phyloP scores from a whole-genome alignment of 352 stramenopile genomes.

The Phytophthora sansomeana region DNA sequence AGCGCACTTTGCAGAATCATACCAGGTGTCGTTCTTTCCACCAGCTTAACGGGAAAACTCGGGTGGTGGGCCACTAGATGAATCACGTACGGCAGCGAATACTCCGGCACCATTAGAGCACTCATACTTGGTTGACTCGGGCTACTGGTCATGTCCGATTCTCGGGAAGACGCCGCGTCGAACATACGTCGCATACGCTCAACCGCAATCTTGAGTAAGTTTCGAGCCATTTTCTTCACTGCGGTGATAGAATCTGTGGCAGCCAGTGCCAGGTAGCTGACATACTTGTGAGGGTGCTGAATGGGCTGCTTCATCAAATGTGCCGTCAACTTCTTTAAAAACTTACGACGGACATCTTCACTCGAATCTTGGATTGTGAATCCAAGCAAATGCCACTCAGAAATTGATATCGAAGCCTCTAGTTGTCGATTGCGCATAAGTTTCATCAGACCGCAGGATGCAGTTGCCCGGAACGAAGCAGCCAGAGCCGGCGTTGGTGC shows the following conservation, averaged over 20 bases:
- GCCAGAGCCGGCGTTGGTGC: slow-evolving; percentile 45
- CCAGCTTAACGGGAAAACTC: slow-evolving; percentile 58
- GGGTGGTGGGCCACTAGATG: slow-evolving; percentile 86
- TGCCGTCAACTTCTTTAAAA: slow-evolving; percentile 80
- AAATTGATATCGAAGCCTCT: slow-evolving; percentile 56
- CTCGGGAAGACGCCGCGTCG: slow-evolving; percentile 51
- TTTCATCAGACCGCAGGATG: slow-evolving; percentile 69
- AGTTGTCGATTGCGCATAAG: slow-evolving; percentile 63
- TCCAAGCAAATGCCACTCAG: slow-evolving; percentile 83
- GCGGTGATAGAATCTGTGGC: slow-evolving; percentile 55
- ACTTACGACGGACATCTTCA: slow-evolving; percentile 72
- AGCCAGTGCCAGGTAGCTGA: slow-evolving; percentile 77
- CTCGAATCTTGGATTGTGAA: slow-evolving; percentile 80
- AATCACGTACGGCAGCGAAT: slow-evolving; percentile 81
- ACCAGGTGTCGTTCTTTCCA: slow-evolving; percentile 38
- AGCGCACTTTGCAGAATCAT: slow-evolving; percentile 42
- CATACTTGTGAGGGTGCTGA: slow-evolving; percentile 80
- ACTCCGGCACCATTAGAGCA: slow-evolving; percentile 87
- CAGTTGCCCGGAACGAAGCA: slow-evolving; percentile 56
- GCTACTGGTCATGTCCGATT: slow-evolving; percentile 23
- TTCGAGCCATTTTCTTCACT: slow-evolving; percentile 67
- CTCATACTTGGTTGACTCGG: slow-evolving; percentile 21
- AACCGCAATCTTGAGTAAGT: slow-evolving; percentile 60
- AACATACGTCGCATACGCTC: slow-evolving; percentile 84
- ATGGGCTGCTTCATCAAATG: slow-evolving; percentile 73